A percentile compares a stretch with the other conserved stretches of the same genome.
Evolutionary conservation across 1,284 basidiomycete species (phyloP).

Genomic region (Cutaneotrichosporon spelunceum): DNA sequence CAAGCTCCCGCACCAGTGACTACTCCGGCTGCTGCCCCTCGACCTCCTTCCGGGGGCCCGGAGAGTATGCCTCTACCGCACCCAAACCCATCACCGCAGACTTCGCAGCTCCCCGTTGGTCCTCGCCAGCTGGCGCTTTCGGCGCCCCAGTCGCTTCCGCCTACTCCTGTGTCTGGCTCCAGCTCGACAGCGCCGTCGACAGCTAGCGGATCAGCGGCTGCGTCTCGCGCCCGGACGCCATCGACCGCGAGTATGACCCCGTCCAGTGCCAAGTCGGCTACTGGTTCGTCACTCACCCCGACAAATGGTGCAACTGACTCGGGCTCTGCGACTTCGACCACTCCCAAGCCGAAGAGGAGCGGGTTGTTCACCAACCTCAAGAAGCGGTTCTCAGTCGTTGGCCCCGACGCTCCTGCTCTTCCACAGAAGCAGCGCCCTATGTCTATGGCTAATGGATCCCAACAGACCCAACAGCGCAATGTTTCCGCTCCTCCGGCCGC

Average conservation of each 20-base stretch:
- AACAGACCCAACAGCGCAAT: slow-evolving; percentile 1
- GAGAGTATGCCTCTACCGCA: background rate
- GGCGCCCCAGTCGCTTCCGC: background rate
- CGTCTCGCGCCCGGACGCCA: background rate
- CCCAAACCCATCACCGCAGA: slow-evolving; percentile 1
- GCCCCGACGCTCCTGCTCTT: slow-evolving; percentile 1
- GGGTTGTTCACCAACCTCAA: slow-evolving; percentile 20
- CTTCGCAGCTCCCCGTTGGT: background rate
- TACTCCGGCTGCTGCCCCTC: background rate
- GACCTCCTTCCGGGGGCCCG: background rate
- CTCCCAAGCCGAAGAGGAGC: slow-evolving; percentile 13
- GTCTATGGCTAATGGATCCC: background rate
- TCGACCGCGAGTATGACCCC: background rate
- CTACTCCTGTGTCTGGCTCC: background rate
- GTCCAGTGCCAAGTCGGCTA: slow-evolving; percentile 3
- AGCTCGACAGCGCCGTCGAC: background rate
- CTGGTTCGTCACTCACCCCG: background rate
- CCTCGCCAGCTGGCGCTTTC: background rate
- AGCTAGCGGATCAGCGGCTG: background rate
- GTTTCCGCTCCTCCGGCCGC: background rate
- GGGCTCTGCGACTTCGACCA: slow-evolving; percentile 5
- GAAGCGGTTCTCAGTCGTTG: slow-evolving; percentile 23
- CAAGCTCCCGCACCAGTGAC: background rate
- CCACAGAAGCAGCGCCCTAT: slow-evolving; percentile 10
- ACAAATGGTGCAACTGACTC: background rate